phyloP scores from a whole-genome alignment of 75 land plant genomes.

The Larix kaempferi region DNA sequence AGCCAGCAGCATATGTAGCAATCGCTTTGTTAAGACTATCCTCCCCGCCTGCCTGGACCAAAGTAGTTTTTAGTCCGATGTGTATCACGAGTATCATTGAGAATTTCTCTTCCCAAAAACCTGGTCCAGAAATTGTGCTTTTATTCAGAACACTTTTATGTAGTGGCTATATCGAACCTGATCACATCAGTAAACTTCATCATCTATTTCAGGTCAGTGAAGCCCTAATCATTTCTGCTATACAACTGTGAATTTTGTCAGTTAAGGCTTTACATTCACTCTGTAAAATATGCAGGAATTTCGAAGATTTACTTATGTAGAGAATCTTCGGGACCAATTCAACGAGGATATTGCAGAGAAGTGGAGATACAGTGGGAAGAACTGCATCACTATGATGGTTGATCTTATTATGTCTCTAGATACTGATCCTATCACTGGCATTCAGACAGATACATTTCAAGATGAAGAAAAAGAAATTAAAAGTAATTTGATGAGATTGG shows the following conservation, averaged over 20 bases:
- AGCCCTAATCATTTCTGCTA: too few species aligned
- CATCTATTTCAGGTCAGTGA: too few species aligned
- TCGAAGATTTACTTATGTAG: not conserved
- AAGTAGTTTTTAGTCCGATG: slow-evolving; percentile 39
- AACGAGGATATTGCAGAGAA: not conserved
- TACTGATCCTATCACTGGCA: not conserved
- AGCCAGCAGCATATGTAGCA: slow-evolving; percentile 47
- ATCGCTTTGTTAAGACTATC: slow-evolving; percentile 36
- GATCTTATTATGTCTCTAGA: slow-evolving; percentile 1
- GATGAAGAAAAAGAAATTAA: slow-evolving; percentile 1
- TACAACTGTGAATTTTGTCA: not conserved
- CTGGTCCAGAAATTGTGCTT: slow-evolving; percentile 43
- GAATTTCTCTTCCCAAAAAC: slow-evolving; percentile 36
- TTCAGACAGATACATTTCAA: not conserved
- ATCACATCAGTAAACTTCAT: slow-evolving; percentile 19
- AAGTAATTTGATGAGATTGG: not conserved
- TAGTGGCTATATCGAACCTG: slow-evolving; percentile 26
- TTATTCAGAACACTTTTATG: slow-evolving; percentile 38
- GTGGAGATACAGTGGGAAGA: not conserved
- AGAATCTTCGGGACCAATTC: not conserved
- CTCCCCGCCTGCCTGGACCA: slow-evolving; percentile 41
- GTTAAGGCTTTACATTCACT: not conserved
- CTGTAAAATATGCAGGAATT: not conserved
- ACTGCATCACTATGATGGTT: slow-evolving; percentile 1
- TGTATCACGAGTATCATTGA: slow-evolving; percentile 47